A percentile compares a stretch with the other conserved stretches of the same genome.
phyloP scores from a whole-genome alignment of 2,329 filamentous ascomycete genomes.

The Claviceps pazoutovae region DNA sequence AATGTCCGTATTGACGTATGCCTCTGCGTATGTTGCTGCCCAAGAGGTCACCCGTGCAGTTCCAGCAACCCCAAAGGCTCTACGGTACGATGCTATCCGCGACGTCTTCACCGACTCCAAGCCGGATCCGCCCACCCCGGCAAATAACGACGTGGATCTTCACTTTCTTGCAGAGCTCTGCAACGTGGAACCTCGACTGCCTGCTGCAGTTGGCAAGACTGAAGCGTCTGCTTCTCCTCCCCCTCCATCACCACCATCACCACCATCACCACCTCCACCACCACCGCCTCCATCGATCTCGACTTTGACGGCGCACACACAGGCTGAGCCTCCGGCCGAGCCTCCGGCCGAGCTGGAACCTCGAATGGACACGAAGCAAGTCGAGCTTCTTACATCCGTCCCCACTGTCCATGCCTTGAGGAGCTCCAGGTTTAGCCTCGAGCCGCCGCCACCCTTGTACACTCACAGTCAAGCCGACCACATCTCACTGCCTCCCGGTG shows the following conservation, averaged over 20 bases:
- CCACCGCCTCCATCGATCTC: not conserved
- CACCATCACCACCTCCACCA: too few species aligned
- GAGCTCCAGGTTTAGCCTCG: conserved; percentile 13
- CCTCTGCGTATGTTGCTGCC: conserved; percentile 18
- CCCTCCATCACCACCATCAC: too few species aligned
- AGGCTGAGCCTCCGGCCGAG: not conserved
- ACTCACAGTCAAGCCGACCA: conserved; percentile 10
- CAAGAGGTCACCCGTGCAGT: conserved; percentile 14
- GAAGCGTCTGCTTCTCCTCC: not conserved
- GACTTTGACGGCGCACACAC: not conserved
- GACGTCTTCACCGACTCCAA: conserved; percentile 27
- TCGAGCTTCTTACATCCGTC: conserved; percentile 12
- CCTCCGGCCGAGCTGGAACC: conserved; percentile 1
- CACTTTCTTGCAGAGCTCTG: conserved; percentile 23
- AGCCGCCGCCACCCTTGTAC: conserved; percentile 12
- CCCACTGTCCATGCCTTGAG: conserved; percentile 11
- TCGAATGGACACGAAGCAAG: conserved; percentile 11
- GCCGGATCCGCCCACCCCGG: conserved; percentile 14
- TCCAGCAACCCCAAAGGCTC: conserved; percentile 16
- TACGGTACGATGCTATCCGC: conserved; percentile 24
- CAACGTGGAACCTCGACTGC: conserved; percentile 16
- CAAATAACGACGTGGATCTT: conserved; percentile 15
- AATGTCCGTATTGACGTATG: conserved; percentile 18
- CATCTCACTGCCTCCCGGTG: conserved; percentile 11
- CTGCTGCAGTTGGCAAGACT: conserved; percentile 8